These are phyloP conservation scores for Physocladia obscura DNA, from an alignment of 192 early-diverging fungal species.

Conservation along the genomic window DNA sequence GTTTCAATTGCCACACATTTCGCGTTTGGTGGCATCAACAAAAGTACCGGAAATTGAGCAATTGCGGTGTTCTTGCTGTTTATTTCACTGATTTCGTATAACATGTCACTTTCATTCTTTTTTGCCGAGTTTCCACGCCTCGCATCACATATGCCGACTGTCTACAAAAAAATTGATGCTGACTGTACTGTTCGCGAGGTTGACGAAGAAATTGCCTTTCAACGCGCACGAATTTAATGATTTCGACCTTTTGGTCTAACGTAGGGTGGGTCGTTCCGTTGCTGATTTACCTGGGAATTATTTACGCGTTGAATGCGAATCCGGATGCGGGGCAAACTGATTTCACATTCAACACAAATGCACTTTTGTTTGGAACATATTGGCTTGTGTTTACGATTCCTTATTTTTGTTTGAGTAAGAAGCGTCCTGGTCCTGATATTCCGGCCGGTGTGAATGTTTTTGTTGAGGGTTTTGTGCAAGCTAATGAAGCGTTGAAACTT, in stretches of 20 bases:
- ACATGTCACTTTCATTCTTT: conserved; percentile 19
- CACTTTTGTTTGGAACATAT: conserved; percentile 30
- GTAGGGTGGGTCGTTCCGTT: conserved; percentile 42
- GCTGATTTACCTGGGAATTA: conserved; percentile 30
- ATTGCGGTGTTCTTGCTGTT: neutral
- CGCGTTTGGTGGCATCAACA: conserved; percentile 4
- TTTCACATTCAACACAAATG: conserved; percentile 19
- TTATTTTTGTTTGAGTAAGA: conserved; percentile 40
- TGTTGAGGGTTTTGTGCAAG: conserved; percentile 29
- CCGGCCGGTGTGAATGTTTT: conserved; percentile 32
- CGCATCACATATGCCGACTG: conserved; percentile 16
- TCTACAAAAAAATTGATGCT: conserved; percentile 18
- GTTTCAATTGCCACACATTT: conserved; percentile 5
- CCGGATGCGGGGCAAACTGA: conserved; percentile 3
- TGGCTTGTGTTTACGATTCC: conserved; percentile 42
- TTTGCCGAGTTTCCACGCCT: conserved; percentile 22
- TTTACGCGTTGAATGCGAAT: conserved; percentile 28
- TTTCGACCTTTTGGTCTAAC: conserved; percentile 48
- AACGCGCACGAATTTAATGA: conserved; percentile 44
- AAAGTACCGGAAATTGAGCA: neutral
- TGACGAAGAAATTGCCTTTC: conserved; percentile 28
- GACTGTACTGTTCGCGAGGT: conserved; percentile 6
- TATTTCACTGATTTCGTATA: conserved; percentile 1
- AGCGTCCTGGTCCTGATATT: conserved; percentile 40
- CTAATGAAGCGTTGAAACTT: conserved; percentile 27